Evolutionary conservation across 306 rosid genomes (phyloP), one percentile per base, ranked within the genome.

Genomic region (Quercus gilva): DNA sequence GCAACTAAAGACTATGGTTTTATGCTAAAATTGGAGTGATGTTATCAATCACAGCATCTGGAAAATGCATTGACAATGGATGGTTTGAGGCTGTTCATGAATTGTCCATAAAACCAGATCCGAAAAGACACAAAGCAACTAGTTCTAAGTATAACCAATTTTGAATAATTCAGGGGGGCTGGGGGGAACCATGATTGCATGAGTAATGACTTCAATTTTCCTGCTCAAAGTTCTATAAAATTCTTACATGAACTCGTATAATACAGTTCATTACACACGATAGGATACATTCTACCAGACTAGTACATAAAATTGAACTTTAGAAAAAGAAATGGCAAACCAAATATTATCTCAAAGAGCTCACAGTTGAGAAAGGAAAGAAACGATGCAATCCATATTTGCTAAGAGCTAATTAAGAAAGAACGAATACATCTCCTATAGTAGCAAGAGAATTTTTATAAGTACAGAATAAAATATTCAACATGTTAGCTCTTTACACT

Each of bases 401-500:
- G 72, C 64, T 31, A 81, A 12, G 57, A 28, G 77, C 75, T 76
- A 67, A 74, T 69, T 41, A 74, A 74, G 52, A 79, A 82, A 73
- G 64, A 74, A 43, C 84, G 37, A 77, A 81, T 74, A 55, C 77
- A 78, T 73, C 74, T 74, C 84, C 85, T 84, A 87, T 81, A 37
- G 77, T 78, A 70, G 69, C 65, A 84, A 80, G 79, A 82, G 76
- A 71, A 64, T 79, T 85, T 85, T 81, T 76, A 0, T 17, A 31
- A 74, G 74, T 83, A 77, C 91, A 89, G 72, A 71, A 63, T 85
- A 82, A 55, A 20, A 73, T 71, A 67, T 29, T 79, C 78, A 74
- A 83, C 76, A 71, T 78, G 71, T 87, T 72, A 82, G 80, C 84
- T 90, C 91, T 90, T 96, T 67, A 73, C 83, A 61, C 37, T 84